phyloP scores from a whole-genome alignment of 352 stramenopile species.

The Halophytophthora polymorphica region DNA sequence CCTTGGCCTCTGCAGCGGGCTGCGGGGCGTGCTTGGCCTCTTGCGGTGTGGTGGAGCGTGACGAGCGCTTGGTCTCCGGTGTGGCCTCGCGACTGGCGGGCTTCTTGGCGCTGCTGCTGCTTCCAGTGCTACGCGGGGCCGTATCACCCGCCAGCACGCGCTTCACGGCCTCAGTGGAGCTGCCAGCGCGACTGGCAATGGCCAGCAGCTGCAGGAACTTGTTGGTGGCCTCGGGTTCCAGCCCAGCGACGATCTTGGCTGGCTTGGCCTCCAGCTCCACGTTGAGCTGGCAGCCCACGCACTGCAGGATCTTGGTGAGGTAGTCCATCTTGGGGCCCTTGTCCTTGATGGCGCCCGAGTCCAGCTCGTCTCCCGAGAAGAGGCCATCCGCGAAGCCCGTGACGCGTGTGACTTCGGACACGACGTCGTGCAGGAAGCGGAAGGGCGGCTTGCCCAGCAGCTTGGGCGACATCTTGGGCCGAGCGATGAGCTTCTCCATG shows the following conservation, averaged over 20 bases:
- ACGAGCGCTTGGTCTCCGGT: conserved; percentile 54
- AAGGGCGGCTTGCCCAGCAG: conserved; percentile 84
- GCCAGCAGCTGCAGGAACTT: conserved; percentile 91
- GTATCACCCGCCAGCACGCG: conserved; percentile 66
- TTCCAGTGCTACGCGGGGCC: conserved; percentile 28
- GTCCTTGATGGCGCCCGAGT: conserved; percentile 90
- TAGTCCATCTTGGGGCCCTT: conserved; percentile 93
- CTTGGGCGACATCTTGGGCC: conserved; percentile 85
- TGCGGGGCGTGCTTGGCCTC: conserved; percentile 44
- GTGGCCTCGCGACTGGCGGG: conserved; percentile 41
- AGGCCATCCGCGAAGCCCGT: conserved; percentile 86
- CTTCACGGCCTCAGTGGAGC: conserved; percentile 63
- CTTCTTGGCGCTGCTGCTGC: conserved; percentile 33
- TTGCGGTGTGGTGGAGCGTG: conserved; percentile 50
- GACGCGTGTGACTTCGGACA: conserved; percentile 72
- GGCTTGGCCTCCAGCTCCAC: conserved; percentile 85
- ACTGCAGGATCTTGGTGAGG: conserved; percentile 88
- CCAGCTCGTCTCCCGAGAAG: conserved; percentile 84
- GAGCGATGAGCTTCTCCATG: conserved; percentile 76
- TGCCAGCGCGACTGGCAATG: conserved; percentile 68
- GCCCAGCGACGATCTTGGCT: conserved; percentile 87
- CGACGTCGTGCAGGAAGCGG: conserved; percentile 85
- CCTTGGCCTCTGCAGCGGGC: conserved; percentile 29
- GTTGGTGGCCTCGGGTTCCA: conserved; percentile 93
- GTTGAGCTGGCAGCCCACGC: conserved; percentile 87